A percentile compares a stretch with the other conserved stretches of the same genome.
Evolutionary conservation across 352 stramenopile genomes (phyloP).

Genomic region (Discostella stelligera): DNA sequence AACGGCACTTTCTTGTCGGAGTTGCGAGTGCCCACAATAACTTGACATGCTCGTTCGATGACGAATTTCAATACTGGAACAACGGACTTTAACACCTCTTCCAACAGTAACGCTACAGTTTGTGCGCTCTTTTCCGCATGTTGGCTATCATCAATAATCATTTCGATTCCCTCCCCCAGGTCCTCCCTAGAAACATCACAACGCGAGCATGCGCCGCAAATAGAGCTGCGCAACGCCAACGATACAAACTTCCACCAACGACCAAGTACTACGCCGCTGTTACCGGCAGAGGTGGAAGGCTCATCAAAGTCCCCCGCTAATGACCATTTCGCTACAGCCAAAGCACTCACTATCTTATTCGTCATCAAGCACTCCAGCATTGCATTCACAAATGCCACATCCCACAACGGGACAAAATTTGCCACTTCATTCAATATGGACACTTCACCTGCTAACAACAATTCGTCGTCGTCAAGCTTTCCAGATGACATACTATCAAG

Average conservation of each 20-base stretch:
- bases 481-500: slow-evolving; percentile 36
- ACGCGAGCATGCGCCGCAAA: slow-evolving; percentile 22
- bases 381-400: slow-evolving; percentile 22
- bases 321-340: slow-evolving; percentile 44
- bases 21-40: slow-evolving; percentile 26
- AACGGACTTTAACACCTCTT: slow-evolving; percentile 29
- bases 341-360: slow-evolving; percentile 45
- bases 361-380: slow-evolving; percentile 52
- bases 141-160: slow-evolving; percentile 50
- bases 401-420: slow-evolving; percentile 29
- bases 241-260: slow-evolving; percentile 54
- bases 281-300: background rate
- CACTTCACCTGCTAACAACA: slow-evolving; percentile 44
- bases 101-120: slow-evolving; percentile 32
- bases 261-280: background rate
- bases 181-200: slow-evolving; percentile 15
- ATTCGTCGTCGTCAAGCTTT: slow-evolving; percentile 44
- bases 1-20: slow-evolving; percentile 51
- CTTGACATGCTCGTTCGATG: slow-evolving; percentile 41
- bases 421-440: slow-evolving; percentile 45
- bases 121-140: slow-evolving; percentile 25
- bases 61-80: slow-evolving; percentile 52
- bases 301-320: slow-evolving; percentile 18
- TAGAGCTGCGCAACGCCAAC: slow-evolving; percentile 24
- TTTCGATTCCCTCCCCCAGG: slow-evolving; percentile 41